phyloP scores from a whole-genome alignment of 345 rosid species.

The Hirschfeldia incana region DNA sequence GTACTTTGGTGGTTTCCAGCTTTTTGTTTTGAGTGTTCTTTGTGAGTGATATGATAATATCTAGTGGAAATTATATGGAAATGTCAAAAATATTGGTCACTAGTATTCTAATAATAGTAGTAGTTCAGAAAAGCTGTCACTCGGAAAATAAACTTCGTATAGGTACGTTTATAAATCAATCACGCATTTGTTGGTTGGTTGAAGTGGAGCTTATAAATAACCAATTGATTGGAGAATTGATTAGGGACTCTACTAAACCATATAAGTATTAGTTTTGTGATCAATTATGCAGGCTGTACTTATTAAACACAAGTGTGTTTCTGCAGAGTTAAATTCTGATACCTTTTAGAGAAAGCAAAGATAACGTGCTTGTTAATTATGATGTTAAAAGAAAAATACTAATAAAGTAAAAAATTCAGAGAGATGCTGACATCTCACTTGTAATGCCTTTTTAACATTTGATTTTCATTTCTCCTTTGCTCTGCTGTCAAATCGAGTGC shows the following conservation, averaged over 20 bases:
- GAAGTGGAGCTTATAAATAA: not conserved
- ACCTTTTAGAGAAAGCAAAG: constrained; percentile 51
- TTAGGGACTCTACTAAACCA: constrained; percentile 3
- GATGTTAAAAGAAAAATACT: constrained; percentile 7
- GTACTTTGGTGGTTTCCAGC: constrained; percentile 28
- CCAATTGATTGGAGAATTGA: constrained; percentile 18
- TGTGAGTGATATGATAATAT: constrained; percentile 14
- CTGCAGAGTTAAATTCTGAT: constrained; percentile 31
- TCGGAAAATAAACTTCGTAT: not conserved
- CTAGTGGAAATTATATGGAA: not conserved
- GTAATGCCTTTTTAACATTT: constrained; percentile 31
- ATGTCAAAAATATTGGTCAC: constrained; percentile 23
- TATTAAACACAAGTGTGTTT: constrained; percentile 24
- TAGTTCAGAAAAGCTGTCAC: constrained; percentile 22
- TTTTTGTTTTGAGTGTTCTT: constrained; percentile 15
- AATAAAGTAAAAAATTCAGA: not conserved
- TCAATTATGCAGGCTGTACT: constrained; percentile 36
- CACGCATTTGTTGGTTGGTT: constrained; percentile 9
- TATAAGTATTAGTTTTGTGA: constrained; percentile 7
- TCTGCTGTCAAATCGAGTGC: constrained; percentile 30
- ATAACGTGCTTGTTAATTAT: constrained; percentile 53
- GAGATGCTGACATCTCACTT: constrained; percentile 27
- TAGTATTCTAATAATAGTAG: constrained; percentile 7
- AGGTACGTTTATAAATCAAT: not conserved
- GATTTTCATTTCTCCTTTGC: constrained; percentile 30